Evolutionary conservation across 495 filamentous ascomycete genomes (phyloP).

Genomic region (Podospora appendiculata): DNA sequence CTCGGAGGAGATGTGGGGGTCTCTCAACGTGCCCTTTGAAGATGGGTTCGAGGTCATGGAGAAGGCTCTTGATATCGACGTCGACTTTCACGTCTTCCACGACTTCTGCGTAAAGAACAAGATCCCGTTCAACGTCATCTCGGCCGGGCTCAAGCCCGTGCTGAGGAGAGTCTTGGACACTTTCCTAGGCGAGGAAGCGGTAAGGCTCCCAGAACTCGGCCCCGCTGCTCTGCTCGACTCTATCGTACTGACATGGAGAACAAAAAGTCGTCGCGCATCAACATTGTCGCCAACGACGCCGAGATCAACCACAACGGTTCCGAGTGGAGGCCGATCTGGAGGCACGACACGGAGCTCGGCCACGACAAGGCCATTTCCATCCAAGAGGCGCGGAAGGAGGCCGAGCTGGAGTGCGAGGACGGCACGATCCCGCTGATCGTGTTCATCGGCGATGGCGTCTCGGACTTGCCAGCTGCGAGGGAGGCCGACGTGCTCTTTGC

Average conservation of each 20-base stretch:
- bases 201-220: neutral
- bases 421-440: slow-evolving; percentile 62
- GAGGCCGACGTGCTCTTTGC: slow-evolving; percentile 75
- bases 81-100: slow-evolving; percentile 59
- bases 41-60: slow-evolving; percentile 67
- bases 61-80: slow-evolving; percentile 55
- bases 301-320: slow-evolving; percentile 50
- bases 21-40: slow-evolving; percentile 61
- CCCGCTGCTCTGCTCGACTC: neutral
- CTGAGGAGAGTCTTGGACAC: slow-evolving; percentile 53
- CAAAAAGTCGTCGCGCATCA: slow-evolving; percentile 35
- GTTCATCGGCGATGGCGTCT: slow-evolving; percentile 75
- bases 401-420: slow-evolving; percentile 45
- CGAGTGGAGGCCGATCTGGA: slow-evolving; percentile 64
- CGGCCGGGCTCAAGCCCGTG: slow-evolving; percentile 62
- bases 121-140: slow-evolving; percentile 69
- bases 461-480: slow-evolving; percentile 63
- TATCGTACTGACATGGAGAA: neutral
- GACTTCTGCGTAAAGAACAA: slow-evolving; percentile 54
- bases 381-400: slow-evolving; percentile 48
- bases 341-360: slow-evolving; percentile 57
- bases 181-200: slow-evolving; percentile 53
- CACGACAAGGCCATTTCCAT: slow-evolving; percentile 66
- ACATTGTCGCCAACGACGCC: slow-evolving; percentile 68
- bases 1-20: slow-evolving; percentile 72